Evolutionary conservation across 495 filamentous ascomycete species (phyloP).

Genomic region (Tetracladium setigerum): DNA sequence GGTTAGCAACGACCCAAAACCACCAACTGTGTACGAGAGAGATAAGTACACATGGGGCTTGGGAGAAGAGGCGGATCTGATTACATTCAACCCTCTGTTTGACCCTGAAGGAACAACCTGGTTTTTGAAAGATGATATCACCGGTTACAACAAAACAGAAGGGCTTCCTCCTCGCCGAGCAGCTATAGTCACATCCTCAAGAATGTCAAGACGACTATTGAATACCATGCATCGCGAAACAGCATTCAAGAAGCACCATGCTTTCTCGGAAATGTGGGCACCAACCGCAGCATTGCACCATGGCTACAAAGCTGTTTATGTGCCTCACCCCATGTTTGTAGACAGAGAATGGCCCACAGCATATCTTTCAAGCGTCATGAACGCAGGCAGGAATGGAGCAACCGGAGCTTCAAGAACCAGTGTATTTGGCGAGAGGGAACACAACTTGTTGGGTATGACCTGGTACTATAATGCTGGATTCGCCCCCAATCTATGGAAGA

Average conservation of each 20-base stretch:
- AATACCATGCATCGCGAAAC: slow-evolving; percentile 87
- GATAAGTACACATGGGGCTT: slow-evolving; percentile 85
- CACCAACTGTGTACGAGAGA: slow-evolving; percentile 62
- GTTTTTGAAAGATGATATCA: slow-evolving; percentile 79
- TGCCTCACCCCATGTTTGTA: slow-evolving; percentile 84
- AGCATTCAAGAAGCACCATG: slow-evolving; percentile 68
- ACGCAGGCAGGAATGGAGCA: slow-evolving; percentile 76
- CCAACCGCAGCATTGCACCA: slow-evolving; percentile 82
- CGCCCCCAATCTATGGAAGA: slow-evolving; percentile 69
- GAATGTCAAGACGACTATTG: slow-evolving; percentile 77
- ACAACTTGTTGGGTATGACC: slow-evolving; percentile 80
- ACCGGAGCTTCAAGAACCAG: slow-evolving; percentile 60
- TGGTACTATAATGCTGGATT: slow-evolving; percentile 96
- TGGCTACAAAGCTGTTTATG: slow-evolving; percentile 90
- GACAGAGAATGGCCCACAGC: slow-evolving; percentile 82
- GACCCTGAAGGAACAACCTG: slow-evolving; percentile 84
- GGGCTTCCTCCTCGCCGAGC: slow-evolving; percentile 71
- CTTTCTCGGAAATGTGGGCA: slow-evolving; percentile 97
- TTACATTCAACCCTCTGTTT: slow-evolving; percentile 91
- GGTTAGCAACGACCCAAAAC: slow-evolving; percentile 60
- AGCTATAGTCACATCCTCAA: slow-evolving; percentile 78
- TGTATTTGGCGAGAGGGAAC: slow-evolving; percentile 79
- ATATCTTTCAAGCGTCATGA: slow-evolving; percentile 76
- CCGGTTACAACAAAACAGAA: slow-evolving; percentile 70
- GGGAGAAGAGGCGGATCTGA: slow-evolving; percentile 86